Base-by-base conservation (phyloP, 2,329 filamentous ascomycete species). In the Cadophora luteo-olivacea region DNA sequence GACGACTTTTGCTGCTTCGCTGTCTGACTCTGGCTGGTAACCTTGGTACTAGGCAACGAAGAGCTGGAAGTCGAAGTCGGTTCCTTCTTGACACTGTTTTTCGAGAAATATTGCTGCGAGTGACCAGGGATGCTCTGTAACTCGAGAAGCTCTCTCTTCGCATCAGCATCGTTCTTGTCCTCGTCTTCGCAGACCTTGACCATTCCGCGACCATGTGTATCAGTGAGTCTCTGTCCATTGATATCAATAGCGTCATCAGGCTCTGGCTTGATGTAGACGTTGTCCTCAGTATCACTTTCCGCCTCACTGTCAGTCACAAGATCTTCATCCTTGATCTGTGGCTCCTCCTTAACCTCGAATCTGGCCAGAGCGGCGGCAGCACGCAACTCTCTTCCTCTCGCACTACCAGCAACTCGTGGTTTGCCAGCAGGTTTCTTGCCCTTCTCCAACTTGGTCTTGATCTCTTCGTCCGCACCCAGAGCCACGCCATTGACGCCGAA, bases 151-250 rank as follows among this genome's bases (percentile, higher is more conserved):
- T 97, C 91, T 36, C 85, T 83, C 74, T 85, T 83, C 2, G 82
- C 84, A 74, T 88, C 83, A 22, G 83, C 81, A 65, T 91, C 88
- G 48, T 86, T 84, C 2, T 84, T 84, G 76, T 83, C 83, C 71
- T 93, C 91, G 55, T 91, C 90, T 70, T 90, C 90, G 76, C 93
- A 96, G 0, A 96, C 88, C 73, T 87, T 91, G 69, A 95, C 81
- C 84, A 97, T 84, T 14, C 86, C 85, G 24, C 85, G 83, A 0
- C 91, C 92, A 64, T 91, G 86, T 9, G 82, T 82, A 75, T 94
- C 92, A 25, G 90, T 79, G 57, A 94, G 81, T 69, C 82, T 85
- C 64, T 82, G 85, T 0, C 91, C 91, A 73, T 93, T 84, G 19
- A 89, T 81, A 78, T 93, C 90, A 12, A 89, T 73, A 0, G 87